These are phyloP conservation scores for Pichia sp. DNA, from an alignment of 1,139 yeast genomes.

Conservation along the genomic window DNA sequence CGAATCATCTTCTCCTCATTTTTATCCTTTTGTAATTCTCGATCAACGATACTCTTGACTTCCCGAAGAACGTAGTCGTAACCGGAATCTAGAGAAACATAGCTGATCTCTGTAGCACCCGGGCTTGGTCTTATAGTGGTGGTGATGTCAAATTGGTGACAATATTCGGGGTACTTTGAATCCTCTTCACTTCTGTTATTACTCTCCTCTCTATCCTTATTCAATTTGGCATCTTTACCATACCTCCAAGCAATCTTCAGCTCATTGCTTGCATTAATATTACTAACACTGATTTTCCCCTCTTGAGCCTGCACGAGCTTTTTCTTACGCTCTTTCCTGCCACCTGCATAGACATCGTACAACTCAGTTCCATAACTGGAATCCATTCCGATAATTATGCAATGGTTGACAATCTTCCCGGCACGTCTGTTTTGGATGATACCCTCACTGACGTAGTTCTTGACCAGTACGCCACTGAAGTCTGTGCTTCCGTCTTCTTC, in stretches of 20 bases:
- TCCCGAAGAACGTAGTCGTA: slow-evolving; percentile 31
- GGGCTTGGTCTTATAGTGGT: slow-evolving; percentile 64
- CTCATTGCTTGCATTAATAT: slow-evolving; percentile 44
- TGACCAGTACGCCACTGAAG: slow-evolving; percentile 65
- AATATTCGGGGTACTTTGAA: slow-evolving; percentile 45
- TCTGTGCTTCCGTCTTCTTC: slow-evolving; percentile 91
- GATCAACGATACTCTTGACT: slow-evolving; percentile 36
- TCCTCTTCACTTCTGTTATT: slow-evolving; percentile 15
- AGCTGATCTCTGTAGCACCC: slow-evolving; percentile 50
- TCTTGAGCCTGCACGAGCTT: slow-evolving; percentile 52
- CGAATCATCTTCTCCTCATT: slow-evolving; percentile 41
- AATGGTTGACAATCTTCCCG: slow-evolving; percentile 36
- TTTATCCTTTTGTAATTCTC: slow-evolving; percentile 23
- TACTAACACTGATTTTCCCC: slow-evolving; percentile 60
- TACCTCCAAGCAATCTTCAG: slow-evolving; percentile 88
- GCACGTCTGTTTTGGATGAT: slow-evolving; percentile 54
- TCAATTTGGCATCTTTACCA: slow-evolving; percentile 29
- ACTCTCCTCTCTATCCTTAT: slow-evolving; percentile 4
- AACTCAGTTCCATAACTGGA: slow-evolving; percentile 62
- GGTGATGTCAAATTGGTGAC: slow-evolving; percentile 71
- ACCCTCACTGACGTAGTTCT: slow-evolving; percentile 77
- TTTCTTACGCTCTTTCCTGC: slow-evolving; percentile 58
- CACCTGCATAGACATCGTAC: slow-evolving; percentile 76
- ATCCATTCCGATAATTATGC: slow-evolving; percentile 59
- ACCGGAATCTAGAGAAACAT: slow-evolving; percentile 34